Percentiles rank a stretch among this genome's conserved stretches.
Conservation (phyloP, 1,284 basidiomycete species). For the Boletus albobrunnescens region DNA sequence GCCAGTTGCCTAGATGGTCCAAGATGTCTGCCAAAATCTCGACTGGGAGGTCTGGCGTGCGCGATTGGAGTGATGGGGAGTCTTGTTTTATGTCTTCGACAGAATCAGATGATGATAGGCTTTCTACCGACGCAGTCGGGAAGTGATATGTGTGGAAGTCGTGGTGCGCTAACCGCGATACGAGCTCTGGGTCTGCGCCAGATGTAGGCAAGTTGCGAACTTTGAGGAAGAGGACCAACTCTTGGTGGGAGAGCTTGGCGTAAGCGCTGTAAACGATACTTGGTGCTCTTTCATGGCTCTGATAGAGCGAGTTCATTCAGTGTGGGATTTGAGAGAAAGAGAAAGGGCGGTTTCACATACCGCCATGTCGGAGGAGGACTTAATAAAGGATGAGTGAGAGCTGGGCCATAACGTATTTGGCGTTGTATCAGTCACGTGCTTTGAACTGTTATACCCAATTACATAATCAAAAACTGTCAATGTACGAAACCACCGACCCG, state of each 20-base stretch:
- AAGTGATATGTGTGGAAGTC: conserved; percentile 70
- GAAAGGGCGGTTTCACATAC: conserved; percentile 16
- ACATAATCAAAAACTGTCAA: too few relatives aligned
- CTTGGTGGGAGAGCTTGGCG: conserved; percentile 56
- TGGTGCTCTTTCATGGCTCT: conserved; percentile 25
- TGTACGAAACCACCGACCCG: conserved; percentile 81
- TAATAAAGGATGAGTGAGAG: too few relatives aligned
- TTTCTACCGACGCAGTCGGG: conserved; percentile 33
- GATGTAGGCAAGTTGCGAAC: conserved; percentile 60
- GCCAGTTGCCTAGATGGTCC: conserved; percentile 76
- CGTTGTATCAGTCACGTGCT: too few relatives aligned
- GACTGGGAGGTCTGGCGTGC: conserved; percentile 59
- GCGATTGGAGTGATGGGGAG: conserved; percentile 21
- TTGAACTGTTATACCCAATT: too few relatives aligned
- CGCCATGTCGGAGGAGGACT: conserved; percentile 22
- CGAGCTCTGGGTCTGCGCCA: conserved; percentile 60
- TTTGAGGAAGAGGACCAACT: conserved; percentile 70
- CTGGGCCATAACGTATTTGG: too few relatives aligned
- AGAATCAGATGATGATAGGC: conserved; percentile 20
- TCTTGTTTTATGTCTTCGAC: conserved; percentile 21
- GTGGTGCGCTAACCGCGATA: conserved; percentile 62
- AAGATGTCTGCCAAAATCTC: conserved; percentile 75
- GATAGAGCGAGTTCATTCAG: neutral
- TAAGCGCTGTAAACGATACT: conserved; percentile 47
- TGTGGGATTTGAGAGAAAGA: conserved; percentile 14